Conservation (phyloP, 2,329 filamentous ascomycete genomes). For the Neoarthrinium moseri region DNA sequence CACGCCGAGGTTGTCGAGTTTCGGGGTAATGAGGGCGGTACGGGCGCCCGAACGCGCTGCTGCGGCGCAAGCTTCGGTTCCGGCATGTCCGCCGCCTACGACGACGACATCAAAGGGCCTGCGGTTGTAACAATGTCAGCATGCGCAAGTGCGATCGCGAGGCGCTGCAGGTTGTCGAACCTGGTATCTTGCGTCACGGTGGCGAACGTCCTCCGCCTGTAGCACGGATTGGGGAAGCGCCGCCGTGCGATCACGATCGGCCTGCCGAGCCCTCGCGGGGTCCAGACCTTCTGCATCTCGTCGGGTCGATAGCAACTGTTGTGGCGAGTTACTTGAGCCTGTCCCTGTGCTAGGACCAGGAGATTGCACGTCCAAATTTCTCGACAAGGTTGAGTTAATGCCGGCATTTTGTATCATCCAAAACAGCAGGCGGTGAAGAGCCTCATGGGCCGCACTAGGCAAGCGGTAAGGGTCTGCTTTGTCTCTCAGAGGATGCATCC, state of each 20-base stretch:
- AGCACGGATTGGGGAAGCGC: slow-evolving; percentile 11
- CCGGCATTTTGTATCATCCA: slow-evolving; percentile 3
- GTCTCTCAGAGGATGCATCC: background rate
- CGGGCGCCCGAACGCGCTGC: slow-evolving; percentile 85
- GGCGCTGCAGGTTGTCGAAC: slow-evolving; percentile 17
- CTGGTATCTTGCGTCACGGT: slow-evolving; percentile 30
- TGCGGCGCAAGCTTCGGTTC: slow-evolving; percentile 88
- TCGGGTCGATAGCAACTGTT: slow-evolving; percentile 5
- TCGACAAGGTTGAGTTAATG: slow-evolving; percentile 18
- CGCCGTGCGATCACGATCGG: slow-evolving; percentile 16
- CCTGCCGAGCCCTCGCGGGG: slow-evolving; percentile 24
- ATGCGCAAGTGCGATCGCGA: background rate
- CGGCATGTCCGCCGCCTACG: slow-evolving; percentile 93
- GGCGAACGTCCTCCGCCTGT: slow-evolving; percentile 24
- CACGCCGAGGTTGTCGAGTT: slow-evolving; percentile 82
- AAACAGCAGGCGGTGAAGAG: slow-evolving; percentile 11
- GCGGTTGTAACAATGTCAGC: background rate
- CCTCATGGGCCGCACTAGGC: background rate
- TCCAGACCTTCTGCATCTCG: slow-evolving; percentile 32
- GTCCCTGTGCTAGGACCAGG: slow-evolving; percentile 1
- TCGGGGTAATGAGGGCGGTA: slow-evolving; percentile 88
- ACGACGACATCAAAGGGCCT: slow-evolving; percentile 89
- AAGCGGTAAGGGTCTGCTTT: background rate
- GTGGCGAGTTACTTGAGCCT: background rate
- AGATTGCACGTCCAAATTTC: slow-evolving; percentile 12